Conservation (phyloP, 225 moss, liverwort and hornwort genomes). For the Sphagnum tenellum region DNA sequence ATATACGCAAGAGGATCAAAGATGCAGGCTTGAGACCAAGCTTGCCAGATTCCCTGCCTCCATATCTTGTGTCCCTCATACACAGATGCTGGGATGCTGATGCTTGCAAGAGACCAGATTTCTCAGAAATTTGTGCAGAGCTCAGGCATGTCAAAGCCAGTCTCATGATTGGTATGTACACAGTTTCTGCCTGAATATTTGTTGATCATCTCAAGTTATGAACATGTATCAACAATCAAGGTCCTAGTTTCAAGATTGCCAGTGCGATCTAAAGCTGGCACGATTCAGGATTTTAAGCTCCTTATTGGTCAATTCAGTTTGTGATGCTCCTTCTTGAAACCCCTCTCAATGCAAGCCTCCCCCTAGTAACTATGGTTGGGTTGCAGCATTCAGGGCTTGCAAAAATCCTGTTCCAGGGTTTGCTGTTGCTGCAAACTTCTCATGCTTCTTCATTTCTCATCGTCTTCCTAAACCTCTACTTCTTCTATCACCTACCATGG, state of each 20-base stretch:
- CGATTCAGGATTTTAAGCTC: too few relatives aligned
- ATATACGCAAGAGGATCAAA: not conserved
- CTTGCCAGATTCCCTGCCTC: not conserved
- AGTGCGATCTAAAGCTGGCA: too few relatives aligned
- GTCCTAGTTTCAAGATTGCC: too few relatives aligned
- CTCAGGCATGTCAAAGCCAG: conserved; percentile 15
- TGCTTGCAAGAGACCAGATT: not conserved
- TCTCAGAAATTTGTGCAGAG: conserved; percentile 1
- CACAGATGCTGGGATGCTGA: not conserved
- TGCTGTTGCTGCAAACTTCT: too few relatives aligned
- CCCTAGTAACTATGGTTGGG: too few relatives aligned
- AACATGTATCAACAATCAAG: too few relatives aligned
- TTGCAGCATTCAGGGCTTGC: too few relatives aligned
- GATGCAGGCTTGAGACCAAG: not conserved
- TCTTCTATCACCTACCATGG: too few relatives aligned
- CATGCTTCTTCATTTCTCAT: not conserved
- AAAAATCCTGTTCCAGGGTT: too few relatives aligned
- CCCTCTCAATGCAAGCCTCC: not conserved
- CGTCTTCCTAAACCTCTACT: too few relatives aligned
- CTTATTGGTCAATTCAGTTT: too few relatives aligned
- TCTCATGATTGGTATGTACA: conserved; percentile 7
- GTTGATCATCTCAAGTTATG: not conserved
- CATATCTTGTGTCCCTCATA: not conserved
- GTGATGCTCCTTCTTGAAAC: too few relatives aligned
- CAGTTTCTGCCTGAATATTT: not conserved